phyloP scores from a whole-genome alignment of 148 eudicot genomes.

The Rheum nobile region DNA sequence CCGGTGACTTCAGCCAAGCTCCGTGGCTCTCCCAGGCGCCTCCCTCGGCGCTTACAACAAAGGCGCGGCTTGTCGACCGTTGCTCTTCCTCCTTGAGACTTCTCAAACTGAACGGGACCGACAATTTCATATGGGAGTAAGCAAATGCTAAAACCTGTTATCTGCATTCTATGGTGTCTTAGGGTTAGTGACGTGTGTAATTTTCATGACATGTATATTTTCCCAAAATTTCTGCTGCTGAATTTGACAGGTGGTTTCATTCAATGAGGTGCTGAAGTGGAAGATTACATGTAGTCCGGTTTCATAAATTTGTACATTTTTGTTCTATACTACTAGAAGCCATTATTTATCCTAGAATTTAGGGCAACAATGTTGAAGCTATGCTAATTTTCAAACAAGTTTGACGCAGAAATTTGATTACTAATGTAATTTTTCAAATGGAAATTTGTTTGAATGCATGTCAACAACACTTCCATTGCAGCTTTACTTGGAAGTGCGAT shows the following conservation, averaged over 20 bases:
- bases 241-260: neutral
- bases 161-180: neutral
- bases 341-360: neutral
- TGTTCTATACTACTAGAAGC: neutral
- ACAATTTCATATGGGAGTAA: slow-evolving; percentile 4
- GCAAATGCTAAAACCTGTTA: neutral
- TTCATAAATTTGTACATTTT: neutral
- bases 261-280: neutral
- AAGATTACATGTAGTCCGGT: neutral
- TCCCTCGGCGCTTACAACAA: neutral
- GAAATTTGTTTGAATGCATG: neutral
- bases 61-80: slow-evolving; percentile 3
- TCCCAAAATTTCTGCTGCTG: neutral
- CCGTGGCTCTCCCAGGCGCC: slow-evolving; percentile 4
- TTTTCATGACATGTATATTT: neutral
- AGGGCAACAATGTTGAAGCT: neutral
- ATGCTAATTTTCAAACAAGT: neutral
- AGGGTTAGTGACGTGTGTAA: neutral
- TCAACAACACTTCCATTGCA: neutral
- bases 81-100: slow-evolving; percentile 3
- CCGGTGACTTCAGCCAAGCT: slow-evolving; percentile 7
- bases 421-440: neutral
- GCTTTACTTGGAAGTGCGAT: neutral
- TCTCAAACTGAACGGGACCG: neutral
- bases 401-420: neutral